Conservation (phyloP, 768 basidiomycete genomes). For the Termitomyces titanicus region DNA sequence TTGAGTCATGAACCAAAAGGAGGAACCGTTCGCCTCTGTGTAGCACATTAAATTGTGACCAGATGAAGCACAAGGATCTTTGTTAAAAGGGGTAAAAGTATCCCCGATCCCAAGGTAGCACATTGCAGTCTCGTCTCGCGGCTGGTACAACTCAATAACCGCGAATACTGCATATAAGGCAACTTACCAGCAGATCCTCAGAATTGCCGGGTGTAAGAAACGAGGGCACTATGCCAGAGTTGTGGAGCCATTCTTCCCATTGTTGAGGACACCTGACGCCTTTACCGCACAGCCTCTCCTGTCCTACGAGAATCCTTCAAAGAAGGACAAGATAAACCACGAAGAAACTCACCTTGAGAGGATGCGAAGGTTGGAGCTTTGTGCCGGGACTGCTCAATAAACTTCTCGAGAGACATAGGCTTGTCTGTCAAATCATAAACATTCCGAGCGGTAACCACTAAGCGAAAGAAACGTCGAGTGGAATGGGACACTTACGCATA, state of each 20-base stretch:
- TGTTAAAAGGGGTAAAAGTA: constrained; percentile 82
- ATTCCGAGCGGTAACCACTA: constrained; percentile 65
- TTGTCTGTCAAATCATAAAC: constrained; percentile 54
- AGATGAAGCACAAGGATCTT: constrained; percentile 79
- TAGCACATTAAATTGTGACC: constrained; percentile 91
- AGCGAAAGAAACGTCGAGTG: not conserved
- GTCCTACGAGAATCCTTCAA: constrained; percentile 33
- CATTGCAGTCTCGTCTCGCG: constrained; percentile 54
- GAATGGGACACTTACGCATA: constrained; percentile 16
- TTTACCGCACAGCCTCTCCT: constrained; percentile 69
- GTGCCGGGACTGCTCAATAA: constrained; percentile 43
- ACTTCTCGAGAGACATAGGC: constrained; percentile 46
- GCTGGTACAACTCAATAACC: constrained; percentile 23
- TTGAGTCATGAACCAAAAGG: constrained; percentile 86
- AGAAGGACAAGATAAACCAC: not conserved
- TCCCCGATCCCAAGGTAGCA: constrained; percentile 81
- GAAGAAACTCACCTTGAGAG: constrained; percentile 31
- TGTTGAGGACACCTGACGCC: constrained; percentile 63
- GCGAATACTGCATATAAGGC: not conserved
- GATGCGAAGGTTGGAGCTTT: constrained; percentile 27
- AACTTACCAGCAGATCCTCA: constrained; percentile 52
- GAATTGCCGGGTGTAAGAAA: constrained; percentile 45
- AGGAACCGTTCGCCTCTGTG: constrained; percentile 65
- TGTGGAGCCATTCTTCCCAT: constrained; percentile 65
- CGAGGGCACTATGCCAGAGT: constrained; percentile 45